Conservation (phyloP, 768 basidiomycete genomes). For the Guyanaporus albipodus region DNA sequence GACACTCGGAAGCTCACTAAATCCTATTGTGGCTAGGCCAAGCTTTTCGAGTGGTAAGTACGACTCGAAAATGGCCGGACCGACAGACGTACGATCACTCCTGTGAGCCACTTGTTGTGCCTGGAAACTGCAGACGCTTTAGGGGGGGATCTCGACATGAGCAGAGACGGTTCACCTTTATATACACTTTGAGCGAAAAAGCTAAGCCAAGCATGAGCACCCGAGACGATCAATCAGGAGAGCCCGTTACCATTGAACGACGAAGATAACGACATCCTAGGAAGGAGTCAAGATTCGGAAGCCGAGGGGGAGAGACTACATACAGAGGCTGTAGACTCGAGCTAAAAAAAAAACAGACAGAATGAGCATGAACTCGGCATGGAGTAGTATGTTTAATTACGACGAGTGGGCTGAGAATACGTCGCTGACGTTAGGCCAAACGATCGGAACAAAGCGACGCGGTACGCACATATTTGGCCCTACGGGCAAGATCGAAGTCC, state of each 20-base stretch:
- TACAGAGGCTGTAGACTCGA: conserved; percentile 16
- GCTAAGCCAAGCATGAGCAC: conserved; percentile 2
- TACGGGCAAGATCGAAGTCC: not conserved
- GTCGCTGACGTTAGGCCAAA: not conserved
- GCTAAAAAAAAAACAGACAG: not conserved
- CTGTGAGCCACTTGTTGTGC: conserved; percentile 8
- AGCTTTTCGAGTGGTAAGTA: not conserved
- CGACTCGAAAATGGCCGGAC: not conserved
- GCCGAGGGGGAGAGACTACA: not conserved
- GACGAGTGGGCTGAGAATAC: conserved; percentile 8
- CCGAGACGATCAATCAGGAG: not conserved
- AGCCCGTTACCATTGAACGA: conserved; percentile 11
- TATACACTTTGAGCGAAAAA: conserved; percentile 13
- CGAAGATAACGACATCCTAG: conserved; percentile 7
- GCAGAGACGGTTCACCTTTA: not conserved
- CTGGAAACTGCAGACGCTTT: conserved; percentile 3
- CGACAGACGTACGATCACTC: conserved; percentile 3
- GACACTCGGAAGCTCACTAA: conserved; percentile 9
- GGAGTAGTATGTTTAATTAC: not conserved
- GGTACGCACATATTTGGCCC: conserved; percentile 6
- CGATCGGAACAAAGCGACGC: not conserved
- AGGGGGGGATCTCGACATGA: not conserved
- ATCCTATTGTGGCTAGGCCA: not conserved
- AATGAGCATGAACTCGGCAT: not conserved
- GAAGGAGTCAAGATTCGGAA: not conserved